These are phyloP conservation scores for Amanita inopinata DNA, from an alignment of 768 basidiomycete genomes.

Conservation along the genomic window DNA sequence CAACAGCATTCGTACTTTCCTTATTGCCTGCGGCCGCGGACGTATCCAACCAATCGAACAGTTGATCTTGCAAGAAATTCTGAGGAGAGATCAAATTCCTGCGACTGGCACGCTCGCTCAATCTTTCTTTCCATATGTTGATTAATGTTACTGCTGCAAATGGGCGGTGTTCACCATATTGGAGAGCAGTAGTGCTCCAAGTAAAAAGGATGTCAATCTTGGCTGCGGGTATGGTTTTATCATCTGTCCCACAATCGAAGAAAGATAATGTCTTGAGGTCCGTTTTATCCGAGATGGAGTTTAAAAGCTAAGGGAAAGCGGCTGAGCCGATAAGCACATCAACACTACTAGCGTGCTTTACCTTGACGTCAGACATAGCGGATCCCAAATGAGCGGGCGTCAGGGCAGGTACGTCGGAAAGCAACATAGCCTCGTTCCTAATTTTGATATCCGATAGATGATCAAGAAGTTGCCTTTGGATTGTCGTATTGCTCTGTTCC, in stretches of 20 bases:
- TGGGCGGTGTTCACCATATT: constrained; percentile 76
- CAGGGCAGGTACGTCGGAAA: constrained; percentile 54
- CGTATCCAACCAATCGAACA: constrained; percentile 76
- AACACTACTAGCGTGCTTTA: constrained; percentile 13
- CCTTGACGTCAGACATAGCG: constrained; percentile 47
- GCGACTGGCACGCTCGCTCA: constrained; percentile 52
- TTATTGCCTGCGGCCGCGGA: constrained; percentile 50
- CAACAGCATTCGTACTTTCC: constrained; percentile 47
- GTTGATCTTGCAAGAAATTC: constrained; percentile 59
- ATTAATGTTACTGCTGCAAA: constrained; percentile 68
- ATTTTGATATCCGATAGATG: constrained; percentile 61
- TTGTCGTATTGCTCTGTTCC: constrained; percentile 30
- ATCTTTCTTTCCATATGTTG: constrained; percentile 48
- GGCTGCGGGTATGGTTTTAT: constrained; percentile 39
- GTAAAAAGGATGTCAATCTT: constrained; percentile 70
- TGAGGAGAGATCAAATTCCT: constrained; percentile 51
- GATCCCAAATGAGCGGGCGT: constrained; percentile 50
- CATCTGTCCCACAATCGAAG: constrained; percentile 39
- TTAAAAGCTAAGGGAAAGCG: constrained; percentile 43
- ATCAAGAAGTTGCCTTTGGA: constrained; percentile 41
- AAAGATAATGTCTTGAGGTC: constrained; percentile 49
- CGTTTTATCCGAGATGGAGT: constrained; percentile 61
- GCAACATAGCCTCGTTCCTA: constrained; percentile 76
- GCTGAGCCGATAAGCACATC: constrained; percentile 7
- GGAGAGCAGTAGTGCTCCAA: constrained; percentile 73